phyloP scores from a whole-genome alignment of 768 basidiomycete genomes.

The Pulveroboletus ravenelii region DNA sequence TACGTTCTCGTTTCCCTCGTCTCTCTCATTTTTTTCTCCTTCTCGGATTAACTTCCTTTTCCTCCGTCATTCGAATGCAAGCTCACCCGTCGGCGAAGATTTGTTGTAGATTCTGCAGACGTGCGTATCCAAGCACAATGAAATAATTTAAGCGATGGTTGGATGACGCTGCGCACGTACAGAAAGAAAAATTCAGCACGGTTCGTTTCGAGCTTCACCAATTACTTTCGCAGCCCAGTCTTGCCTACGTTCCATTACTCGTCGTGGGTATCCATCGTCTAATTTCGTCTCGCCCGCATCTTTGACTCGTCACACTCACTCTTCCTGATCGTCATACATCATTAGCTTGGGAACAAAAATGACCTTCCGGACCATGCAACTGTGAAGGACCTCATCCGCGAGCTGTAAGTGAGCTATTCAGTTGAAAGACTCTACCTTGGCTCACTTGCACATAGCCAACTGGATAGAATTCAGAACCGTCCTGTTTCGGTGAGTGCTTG shows the following conservation, averaged over 20 bases:
- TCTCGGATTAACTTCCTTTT: background rate
- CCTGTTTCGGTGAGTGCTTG: constrained; percentile 72
- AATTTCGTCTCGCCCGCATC: background rate
- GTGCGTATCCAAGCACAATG: constrained; percentile 42
- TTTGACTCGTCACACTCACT: background rate
- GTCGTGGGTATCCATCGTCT: constrained; percentile 50
- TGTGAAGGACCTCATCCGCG: constrained; percentile 79
- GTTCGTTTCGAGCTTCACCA: constrained; percentile 83
- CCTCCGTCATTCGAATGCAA: constrained; percentile 1
- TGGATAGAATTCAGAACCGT: constrained; percentile 74
- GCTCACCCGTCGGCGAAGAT: constrained; percentile 45
- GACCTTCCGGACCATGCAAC: constrained; percentile 72
- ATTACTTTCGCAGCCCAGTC: constrained; percentile 59
- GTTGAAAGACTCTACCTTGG: background rate
- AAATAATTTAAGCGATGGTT: background rate
- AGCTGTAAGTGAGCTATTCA: constrained; percentile 46
- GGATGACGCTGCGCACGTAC: constrained; percentile 7
- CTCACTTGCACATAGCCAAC: constrained; percentile 38
- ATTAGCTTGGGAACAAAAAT: constrained; percentile 88
- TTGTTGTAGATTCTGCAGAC: constrained; percentile 89
- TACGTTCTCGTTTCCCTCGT: constrained; percentile 35
- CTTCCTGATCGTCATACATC: background rate
- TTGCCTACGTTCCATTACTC: constrained; percentile 72
- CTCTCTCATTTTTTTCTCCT: background rate
- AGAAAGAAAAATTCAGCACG: constrained; percentile 80